Evolutionary conservation across 1,284 basidiomycete species (phyloP).

Genomic region (Cutaneotrichosporon sp.): DNA sequence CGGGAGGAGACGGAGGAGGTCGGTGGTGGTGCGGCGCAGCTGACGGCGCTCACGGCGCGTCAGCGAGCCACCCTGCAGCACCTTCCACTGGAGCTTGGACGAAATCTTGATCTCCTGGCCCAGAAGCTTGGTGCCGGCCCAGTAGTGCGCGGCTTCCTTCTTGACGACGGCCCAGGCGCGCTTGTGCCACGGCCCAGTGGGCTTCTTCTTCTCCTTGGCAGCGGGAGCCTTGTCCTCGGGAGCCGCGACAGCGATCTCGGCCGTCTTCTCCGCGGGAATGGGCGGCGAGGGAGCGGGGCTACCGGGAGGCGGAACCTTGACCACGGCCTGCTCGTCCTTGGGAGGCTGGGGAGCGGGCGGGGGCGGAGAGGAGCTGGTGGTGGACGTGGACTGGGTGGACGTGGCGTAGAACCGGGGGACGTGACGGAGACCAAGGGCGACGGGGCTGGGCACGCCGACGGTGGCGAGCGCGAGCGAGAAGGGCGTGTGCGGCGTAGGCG

Average conservation of each 20-base stretch:
- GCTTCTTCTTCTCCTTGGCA: conserved; percentile 58
- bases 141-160: conserved; percentile 95
- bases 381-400: conserved; percentile 28
- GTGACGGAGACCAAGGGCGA: conserved; percentile 20
- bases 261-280: conserved; percentile 14
- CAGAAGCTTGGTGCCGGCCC: conserved; percentile 93
- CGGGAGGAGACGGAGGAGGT: conserved; percentile 87
- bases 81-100: conserved; percentile 82
- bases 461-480: conserved; percentile 9
- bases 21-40: conserved; percentile 90
- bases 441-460: conserved; percentile 11
- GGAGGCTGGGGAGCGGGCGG: conserved; percentile 19
- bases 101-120: conserved; percentile 94
- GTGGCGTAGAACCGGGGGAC: conserved; percentile 31
- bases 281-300: conserved; percentile 25
- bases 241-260: conserved; percentile 26
- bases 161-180: conserved; percentile 84
- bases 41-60: conserved; percentile 93
- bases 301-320: conserved; percentile 37
- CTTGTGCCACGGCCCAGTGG: conserved; percentile 38
- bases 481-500: conserved; percentile 8
- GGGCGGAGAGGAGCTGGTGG: conserved; percentile 13
- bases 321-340: background rate
- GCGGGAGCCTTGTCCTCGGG: conserved; percentile 21
- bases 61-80: conserved; percentile 85